These are phyloP conservation scores for Vinca major DNA, from an alignment of 305 asterid genomes.

Conservation along the genomic window DNA sequence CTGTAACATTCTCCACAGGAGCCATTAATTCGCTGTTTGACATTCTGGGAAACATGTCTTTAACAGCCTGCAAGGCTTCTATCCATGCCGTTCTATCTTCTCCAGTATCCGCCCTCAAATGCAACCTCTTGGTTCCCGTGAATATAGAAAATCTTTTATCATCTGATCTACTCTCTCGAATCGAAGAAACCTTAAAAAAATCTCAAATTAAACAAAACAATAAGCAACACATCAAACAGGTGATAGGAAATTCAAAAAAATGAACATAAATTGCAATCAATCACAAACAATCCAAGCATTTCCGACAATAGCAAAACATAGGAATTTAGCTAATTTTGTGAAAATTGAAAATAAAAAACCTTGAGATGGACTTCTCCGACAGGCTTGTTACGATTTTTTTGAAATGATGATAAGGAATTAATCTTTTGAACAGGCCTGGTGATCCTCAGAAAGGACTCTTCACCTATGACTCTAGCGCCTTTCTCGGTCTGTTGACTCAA, in stretches of 20 bases:
- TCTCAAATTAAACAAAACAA: not conserved
- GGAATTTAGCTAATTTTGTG: not conserved
- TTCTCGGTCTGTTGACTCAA: constrained; percentile 57
- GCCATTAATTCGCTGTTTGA: constrained; percentile 96
- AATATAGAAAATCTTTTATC: constrained; percentile 90
- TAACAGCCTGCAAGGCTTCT: constrained; percentile 89
- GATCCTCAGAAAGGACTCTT: constrained; percentile 57
- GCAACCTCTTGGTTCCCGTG: constrained; percentile 94
- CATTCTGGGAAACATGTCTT: constrained; percentile 92
- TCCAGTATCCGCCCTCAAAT: constrained; percentile 81
- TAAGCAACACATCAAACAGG: not conserved
- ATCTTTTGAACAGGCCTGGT: constrained; percentile 28
- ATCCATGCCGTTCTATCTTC: constrained; percentile 80
- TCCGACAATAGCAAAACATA: not conserved
- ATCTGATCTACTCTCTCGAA: constrained; percentile 86
- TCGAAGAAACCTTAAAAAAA: constrained; percentile 61
- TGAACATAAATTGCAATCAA: not conserved
- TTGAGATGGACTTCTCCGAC: constrained; percentile 97
- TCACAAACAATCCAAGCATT: not conserved
- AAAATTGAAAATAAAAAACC: constrained; percentile 33
- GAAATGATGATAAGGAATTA: constrained; percentile 14
- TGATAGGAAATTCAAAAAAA: not conserved
- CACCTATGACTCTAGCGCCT: constrained; percentile 87
- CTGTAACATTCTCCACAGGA: constrained; percentile 52
- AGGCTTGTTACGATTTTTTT: constrained; percentile 38